Evolutionary conservation across 805 yeast genomes (phyloP).

Genomic region (Yarrowia yakushimensis): DNA sequence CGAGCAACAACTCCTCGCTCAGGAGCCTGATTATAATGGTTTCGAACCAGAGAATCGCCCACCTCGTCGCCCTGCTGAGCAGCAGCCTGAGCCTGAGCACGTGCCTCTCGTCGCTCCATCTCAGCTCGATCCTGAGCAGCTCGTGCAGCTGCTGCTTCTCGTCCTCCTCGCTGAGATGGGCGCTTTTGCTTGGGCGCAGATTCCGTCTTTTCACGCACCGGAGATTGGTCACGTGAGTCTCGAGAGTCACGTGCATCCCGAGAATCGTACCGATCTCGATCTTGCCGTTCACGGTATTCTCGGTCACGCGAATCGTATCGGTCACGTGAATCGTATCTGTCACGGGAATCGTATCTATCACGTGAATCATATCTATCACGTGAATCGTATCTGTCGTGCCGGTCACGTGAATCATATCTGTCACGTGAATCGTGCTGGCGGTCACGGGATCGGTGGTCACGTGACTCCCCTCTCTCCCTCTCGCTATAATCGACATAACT

Average conservation of each 20-base stretch:
- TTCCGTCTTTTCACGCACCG: no score
- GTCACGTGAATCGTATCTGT: neutral
- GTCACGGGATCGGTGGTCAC: neutral
- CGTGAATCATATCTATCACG: neutral
- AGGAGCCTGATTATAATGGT: conserved; percentile 84
- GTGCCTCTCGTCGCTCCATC: conserved; percentile 25
- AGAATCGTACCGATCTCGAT: neutral
- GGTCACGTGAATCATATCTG: neutral
- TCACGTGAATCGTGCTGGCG: neutral
- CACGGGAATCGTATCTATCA: neutral
- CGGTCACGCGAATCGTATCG: no score
- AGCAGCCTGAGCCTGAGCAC: neutral
- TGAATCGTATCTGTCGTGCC: neutral
- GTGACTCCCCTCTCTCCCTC: neutral
- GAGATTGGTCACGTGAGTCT: neutral
- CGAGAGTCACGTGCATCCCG: neutral
- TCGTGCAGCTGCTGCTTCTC: conserved; percentile 26
- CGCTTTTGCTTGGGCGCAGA: conserved; percentile 27
- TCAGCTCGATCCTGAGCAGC: conserved; percentile 26
- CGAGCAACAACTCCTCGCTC: conserved; percentile 59
- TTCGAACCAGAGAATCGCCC: conserved; percentile 52
- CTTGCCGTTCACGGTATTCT: neutral
- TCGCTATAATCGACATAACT: conserved; percentile 6
- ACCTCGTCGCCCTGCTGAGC: neutral
- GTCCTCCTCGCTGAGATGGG: conserved; percentile 27